These are phyloP conservation scores for Uronychia binucleata DNA, from an alignment of 73 alveolate species.

Conservation along the genomic window DNA sequence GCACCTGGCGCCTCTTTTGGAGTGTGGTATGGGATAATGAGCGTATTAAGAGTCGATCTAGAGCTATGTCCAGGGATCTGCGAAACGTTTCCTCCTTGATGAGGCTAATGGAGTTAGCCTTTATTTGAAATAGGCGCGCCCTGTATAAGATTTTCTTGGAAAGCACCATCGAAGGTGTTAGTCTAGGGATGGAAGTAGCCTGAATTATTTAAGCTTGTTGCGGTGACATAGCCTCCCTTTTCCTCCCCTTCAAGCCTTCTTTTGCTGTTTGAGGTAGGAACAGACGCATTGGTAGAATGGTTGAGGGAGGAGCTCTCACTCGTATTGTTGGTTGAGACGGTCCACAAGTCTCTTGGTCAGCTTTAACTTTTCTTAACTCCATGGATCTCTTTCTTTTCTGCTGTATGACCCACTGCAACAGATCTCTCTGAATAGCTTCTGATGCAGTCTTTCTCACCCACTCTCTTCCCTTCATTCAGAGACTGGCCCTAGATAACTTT, in stretches of 20 bases:
- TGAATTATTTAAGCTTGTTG: too few relatives aligned
- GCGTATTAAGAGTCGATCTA: background rate
- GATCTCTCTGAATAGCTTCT: background rate
- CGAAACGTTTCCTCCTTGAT: background rate
- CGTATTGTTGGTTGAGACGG: background rate
- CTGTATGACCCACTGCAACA: background rate
- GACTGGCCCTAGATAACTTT: background rate
- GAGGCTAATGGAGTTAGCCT: background rate
- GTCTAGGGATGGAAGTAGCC: background rate
- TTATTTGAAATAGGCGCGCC: background rate
- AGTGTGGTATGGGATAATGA: background rate
- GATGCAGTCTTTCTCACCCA: background rate
- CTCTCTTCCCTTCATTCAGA: background rate
- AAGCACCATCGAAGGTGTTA: background rate
- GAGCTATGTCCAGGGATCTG: background rate
- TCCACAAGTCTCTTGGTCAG: too few relatives aligned
- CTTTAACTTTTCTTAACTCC: background rate
- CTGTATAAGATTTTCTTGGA: background rate
- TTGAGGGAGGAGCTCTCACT: background rate
- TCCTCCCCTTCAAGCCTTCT: background rate
- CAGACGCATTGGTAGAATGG: background rate
- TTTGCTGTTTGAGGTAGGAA: background rate
- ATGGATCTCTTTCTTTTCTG: background rate
- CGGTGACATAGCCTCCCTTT: background rate
- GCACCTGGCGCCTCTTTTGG: background rate